Percentiles rank a stretch among this genome's conserved stretches.
Conservation (phyloP, 768 basidiomycete species). For the Serendipita sp. region DNA sequence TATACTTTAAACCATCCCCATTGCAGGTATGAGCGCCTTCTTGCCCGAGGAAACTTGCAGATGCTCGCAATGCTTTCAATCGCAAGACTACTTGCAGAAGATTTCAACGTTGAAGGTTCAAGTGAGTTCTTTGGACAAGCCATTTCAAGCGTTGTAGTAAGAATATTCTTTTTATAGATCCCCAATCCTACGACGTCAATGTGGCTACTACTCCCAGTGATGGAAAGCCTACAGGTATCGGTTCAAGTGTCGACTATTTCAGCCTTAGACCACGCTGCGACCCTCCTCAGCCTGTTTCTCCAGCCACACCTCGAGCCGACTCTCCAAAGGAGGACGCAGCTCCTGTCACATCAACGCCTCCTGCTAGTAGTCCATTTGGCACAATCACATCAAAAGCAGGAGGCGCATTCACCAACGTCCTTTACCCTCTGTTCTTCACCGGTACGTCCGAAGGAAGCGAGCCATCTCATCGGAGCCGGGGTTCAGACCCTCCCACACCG, state of each 20-base stretch:
- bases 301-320: background rate
- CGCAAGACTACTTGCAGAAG: background rate
- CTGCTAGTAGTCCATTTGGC: background rate
- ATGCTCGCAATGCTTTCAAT: conserved; percentile 5
- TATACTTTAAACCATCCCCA: background rate
- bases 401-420: background rate
- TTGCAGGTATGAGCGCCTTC: background rate
- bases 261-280: background rate
- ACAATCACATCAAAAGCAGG: background rate
- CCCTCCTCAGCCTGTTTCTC: background rate
- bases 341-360: background rate
- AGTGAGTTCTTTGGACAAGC: background rate
- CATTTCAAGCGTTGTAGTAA: background rate
- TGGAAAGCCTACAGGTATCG: background rate
- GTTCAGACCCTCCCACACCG: conserved; percentile 2
- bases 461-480: background rate
- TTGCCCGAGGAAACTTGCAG: background rate
- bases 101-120: background rate
- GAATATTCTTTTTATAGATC: background rate
- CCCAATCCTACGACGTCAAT: background rate
- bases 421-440: background rate
- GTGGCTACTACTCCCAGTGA: background rate
- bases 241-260: background rate
- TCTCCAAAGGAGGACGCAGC: background rate
- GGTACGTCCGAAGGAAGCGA: conserved; percentile 1